Evolutionary conservation across 2,329 filamentous ascomycete species (phyloP), one percentile per base, ranked within the genome.

Genomic region (Verticillium nubilum): DNA sequence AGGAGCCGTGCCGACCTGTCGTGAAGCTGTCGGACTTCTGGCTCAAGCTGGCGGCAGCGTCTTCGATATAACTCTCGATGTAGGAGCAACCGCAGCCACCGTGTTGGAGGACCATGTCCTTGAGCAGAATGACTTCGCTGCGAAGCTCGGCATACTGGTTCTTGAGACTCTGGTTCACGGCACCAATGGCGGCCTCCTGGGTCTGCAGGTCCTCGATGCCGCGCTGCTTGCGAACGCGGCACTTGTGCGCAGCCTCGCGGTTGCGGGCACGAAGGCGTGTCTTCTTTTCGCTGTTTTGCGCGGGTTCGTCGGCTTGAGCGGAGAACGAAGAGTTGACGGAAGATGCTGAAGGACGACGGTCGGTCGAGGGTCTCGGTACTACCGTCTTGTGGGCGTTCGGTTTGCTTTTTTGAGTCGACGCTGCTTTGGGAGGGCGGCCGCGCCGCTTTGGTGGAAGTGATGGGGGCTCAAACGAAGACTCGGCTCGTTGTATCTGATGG

Each of bases 211-310:
- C 59, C 6, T 56, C 53, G 47, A 63, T 61, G 3, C 62, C 57
- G 57, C 62, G 60, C 26, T 63, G 62, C 55, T 63, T 63, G 29
- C 62, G 62, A 12, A 61, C 27, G 4, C 62, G 57, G 53, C 62
- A 63, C 55, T 63, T 63, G n/a, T 63, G 59, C 29, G 62, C 62
- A 1, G 62, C 62, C 61, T 63, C 61, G 17, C 62, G 55, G 25
- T 63, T 63, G 5, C 62, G 61, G 19, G 57, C 59, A 19, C 62
- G 62, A 13, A 63, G 57, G 15, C 59, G 59, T 5, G 57, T 54
- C 47, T 61, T 62, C 47, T 62, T 62, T 2, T 62, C 62, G 25
- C 10, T 12, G 7, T 23, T 47, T 5, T 9, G 4, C 7, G 17
- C 3, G 19, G 9, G 3, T 12, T 13, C 19, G 42, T 47, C 42